Evolutionary conservation across 176 grass and related monocot species (phyloP).

Genomic region (Sorghum bicolor): DNA sequence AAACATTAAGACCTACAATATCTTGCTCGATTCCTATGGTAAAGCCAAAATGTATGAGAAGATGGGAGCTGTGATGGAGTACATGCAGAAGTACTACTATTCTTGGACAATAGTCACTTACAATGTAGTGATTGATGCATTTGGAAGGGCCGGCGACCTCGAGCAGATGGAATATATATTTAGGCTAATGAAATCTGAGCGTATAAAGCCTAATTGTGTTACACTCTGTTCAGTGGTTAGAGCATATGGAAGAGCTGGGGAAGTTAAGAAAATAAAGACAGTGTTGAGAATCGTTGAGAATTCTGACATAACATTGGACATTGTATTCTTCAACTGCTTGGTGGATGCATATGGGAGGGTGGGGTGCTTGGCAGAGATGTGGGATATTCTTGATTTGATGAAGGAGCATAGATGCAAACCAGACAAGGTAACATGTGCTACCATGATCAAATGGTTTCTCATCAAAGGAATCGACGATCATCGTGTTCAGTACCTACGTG

Average conservation of each 20-base stretch:
- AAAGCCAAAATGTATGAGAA: constrained; percentile 95
- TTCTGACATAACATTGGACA: constrained; percentile 79
- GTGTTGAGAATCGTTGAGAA: constrained; percentile 73
- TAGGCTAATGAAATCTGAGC: constrained; percentile 96
- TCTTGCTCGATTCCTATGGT: constrained; percentile 87
- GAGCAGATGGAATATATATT: constrained; percentile 93
- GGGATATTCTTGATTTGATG: constrained; percentile 83
- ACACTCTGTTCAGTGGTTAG: constrained; percentile 84
- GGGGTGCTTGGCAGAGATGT: constrained; percentile 85
- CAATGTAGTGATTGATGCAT: constrained; percentile 93
- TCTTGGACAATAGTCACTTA: constrained; percentile 96
- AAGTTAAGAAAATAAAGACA: constrained; percentile 70
- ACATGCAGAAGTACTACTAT: constrained; percentile 94
- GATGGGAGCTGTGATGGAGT: constrained; percentile 98
- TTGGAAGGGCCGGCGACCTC: constrained; percentile 74
- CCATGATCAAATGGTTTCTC: constrained; percentile 94
- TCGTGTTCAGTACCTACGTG: constrained; percentile 67
- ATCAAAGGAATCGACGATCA: constrained; percentile 73
- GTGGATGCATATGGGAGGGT: constrained; percentile 86
- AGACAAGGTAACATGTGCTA: constrained; percentile 82
- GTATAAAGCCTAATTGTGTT: constrained; percentile 88
- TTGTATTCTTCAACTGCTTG: constrained; percentile 93
- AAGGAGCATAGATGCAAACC: constrained; percentile 47
- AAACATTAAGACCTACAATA: constrained; percentile 95
- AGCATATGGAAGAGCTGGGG: constrained; percentile 75